Evolutionary conservation across 768 basidiomycete genomes (phyloP), one percentile per base, ranked within the genome.

Genomic region (Hypsizygus marmoreus): DNA sequence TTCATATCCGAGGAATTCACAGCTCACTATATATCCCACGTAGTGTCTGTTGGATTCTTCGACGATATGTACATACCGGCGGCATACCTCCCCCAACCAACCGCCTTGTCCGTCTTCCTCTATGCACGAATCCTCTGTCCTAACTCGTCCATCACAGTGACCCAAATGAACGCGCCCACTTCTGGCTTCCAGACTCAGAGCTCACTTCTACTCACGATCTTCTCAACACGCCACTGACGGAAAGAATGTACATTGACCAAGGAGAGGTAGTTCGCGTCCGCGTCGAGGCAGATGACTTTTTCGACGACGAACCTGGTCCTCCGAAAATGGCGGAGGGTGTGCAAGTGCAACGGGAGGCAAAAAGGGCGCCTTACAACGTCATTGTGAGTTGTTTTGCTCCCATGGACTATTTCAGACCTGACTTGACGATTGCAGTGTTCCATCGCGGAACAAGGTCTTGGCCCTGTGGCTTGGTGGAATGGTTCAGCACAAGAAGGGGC

Each of bases 11-110:
- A 7, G 14, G n/a, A 4, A 6, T 14, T 5, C 11, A 37, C 24
- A 20, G 14, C 47, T 7, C 47, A 23, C 24, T 44, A 43, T 32
- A 14, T 25, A 19, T 40, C 30, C 40, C 12, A 8, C 43, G 25
- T 56, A 95, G 94, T 95, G 20, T 81, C 86, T 16, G 65, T 97
- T 13, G 88, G 86, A 14, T 97, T 98, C 73, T 98, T 98, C 58
- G 91, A 93, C 65, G 94, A 97, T 57, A 85, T 97, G 17, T 90
- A 91, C 60, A 79, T 97, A 35, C 91, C 93, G 0, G 67, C 79
- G 0, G 70, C 79, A 3, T 85, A 91, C 47, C 80, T 97, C 4
- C 94, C 95, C 2, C 81, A 86, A 56, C 87, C 91, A 20, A 80
- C 77, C 29, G 81, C 87, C 3, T 92, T 91, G 90, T 90, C 61